Conservation (phyloP, 2,329 filamentous ascomycete genomes). For the Mollisia scopiformis region DNA sequence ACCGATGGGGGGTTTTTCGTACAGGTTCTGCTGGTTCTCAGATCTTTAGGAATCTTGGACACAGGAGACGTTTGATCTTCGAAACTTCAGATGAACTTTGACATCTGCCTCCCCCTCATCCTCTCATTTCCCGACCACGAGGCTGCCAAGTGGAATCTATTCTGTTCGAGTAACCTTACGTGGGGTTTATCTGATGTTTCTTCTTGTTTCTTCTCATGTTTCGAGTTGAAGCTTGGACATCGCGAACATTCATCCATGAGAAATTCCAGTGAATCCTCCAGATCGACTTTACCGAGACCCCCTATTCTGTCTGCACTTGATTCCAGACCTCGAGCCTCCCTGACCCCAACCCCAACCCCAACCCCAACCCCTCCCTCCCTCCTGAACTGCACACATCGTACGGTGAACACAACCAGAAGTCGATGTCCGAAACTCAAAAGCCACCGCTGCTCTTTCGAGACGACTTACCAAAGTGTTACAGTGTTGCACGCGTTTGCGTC, state of each 20-base stretch:
- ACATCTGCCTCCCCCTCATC: not conserved
- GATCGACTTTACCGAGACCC: not conserved
- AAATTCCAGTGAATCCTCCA: not conserved
- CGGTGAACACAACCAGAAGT: not conserved
- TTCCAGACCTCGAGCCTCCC: too few relatives aligned
- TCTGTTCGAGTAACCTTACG: too few relatives aligned
- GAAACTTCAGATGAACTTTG: slow-evolving; percentile 1
- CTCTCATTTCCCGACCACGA: not conserved
- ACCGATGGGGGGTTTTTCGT: not conserved
- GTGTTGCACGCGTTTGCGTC: not conserved
- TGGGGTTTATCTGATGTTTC: not conserved
- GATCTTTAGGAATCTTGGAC: not conserved
- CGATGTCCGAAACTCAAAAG: not conserved
- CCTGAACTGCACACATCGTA: too few relatives aligned
- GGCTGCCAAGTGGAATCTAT: too few relatives aligned
- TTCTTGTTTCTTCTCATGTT: too few relatives aligned
- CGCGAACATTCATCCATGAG: not conserved
- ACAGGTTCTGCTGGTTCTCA: not conserved
- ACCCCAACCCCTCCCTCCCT: too few relatives aligned
- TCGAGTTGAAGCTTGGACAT: not conserved
- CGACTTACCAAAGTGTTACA: not conserved
- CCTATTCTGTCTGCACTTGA: not conserved
- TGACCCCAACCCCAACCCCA: too few relatives aligned
- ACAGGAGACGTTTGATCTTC: slow-evolving; percentile 4
- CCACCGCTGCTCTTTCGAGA: not conserved